phyloP scores from a whole-genome alignment of 2,329 filamentous ascomycete species.

The Botrytis elliptica region DNA sequence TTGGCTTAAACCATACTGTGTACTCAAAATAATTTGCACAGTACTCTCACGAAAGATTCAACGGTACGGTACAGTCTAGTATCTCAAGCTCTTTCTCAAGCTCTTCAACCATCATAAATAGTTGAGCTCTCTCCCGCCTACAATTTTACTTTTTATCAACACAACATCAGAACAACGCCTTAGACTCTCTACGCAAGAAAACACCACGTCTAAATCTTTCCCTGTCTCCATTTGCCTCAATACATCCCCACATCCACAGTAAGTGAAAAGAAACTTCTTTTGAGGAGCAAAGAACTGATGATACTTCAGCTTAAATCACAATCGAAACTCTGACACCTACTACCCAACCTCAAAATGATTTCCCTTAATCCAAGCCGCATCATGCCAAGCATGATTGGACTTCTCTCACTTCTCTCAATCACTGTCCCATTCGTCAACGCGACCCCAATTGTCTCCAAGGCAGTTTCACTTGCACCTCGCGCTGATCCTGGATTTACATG shows the following conservation, averaged over 20 bases:
- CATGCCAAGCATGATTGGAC: not conserved
- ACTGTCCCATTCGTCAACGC: not conserved
- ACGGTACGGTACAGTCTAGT: not conserved
- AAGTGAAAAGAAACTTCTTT: not conserved
- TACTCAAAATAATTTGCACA: not conserved
- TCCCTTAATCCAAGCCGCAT: not conserved
- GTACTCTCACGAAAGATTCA: not conserved
- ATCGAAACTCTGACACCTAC: not conserved
- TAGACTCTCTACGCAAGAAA: not conserved
- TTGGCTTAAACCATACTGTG: not conserved
- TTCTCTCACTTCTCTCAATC: not conserved
- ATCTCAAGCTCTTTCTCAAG: not conserved
- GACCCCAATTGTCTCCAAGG: not conserved
- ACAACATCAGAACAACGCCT: not conserved
- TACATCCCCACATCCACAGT: not conserved
- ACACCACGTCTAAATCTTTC: not conserved
- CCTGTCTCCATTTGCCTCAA: not conserved
- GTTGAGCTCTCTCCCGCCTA: not conserved
- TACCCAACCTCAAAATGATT: not conserved
- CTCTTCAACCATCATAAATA: not conserved
- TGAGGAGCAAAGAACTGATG: not conserved
- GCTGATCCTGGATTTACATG: not conserved
- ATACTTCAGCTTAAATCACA: not conserved
- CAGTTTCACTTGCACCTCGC: not conserved
- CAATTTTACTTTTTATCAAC: not conserved